Base-by-base conservation (phyloP, 139 green algal species). In the Chlamydomonas sphaeroides region DNA sequence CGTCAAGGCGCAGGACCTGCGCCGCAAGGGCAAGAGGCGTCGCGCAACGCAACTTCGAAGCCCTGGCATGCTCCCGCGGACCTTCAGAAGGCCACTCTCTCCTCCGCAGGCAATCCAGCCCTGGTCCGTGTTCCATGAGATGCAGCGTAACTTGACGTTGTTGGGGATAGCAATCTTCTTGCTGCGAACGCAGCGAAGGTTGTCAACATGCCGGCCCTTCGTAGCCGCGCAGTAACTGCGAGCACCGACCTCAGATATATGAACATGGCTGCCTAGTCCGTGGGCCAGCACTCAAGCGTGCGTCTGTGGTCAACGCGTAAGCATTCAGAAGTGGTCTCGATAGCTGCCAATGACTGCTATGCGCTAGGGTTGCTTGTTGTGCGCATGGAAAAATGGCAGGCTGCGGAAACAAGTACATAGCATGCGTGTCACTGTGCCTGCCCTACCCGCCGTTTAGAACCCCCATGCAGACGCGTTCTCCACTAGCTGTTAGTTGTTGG, bases 141-240 rank as follows among this genome's bases (percentile, higher is more conserved):
- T 68, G 51, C 93, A 96, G 35, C 86, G 74, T 5, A 96, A 89
- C 75, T 87, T 86, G 3, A 92, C 88, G 26, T 86, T 89, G 77
- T 94, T 94, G 6, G 93, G 93, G 28, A 98, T 96, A 65, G 90
- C 94, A 81, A 98, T 95, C 86, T 98, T 98, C 86, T 98, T 98
- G 86, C 92, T 96, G 88, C 85, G 61, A 57, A 78, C 67, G 23
- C 10, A 6, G 30, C 28, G 17, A n/a, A n/a, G n/a, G n/a, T n/a
- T n/a, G n/a, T 48, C 49, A 61, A 48, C 35, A 25, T 5, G 48
- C 57, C 7, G 14, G 45, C 45, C 45, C 45, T 53, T 53, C 14
- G 11, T 53, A 53, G n/a, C n/a, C n/a, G n/a, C n/a, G n/a, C n/a
- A n/a, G n/a, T n/a, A n/a, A n/a, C n/a, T n/a, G n/a, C n/a, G n/a